Evolutionary conservation across 1,139 yeast species (phyloP), one percentile per base, ranked within the genome.

Genomic region (Torulaspora globosa): DNA sequence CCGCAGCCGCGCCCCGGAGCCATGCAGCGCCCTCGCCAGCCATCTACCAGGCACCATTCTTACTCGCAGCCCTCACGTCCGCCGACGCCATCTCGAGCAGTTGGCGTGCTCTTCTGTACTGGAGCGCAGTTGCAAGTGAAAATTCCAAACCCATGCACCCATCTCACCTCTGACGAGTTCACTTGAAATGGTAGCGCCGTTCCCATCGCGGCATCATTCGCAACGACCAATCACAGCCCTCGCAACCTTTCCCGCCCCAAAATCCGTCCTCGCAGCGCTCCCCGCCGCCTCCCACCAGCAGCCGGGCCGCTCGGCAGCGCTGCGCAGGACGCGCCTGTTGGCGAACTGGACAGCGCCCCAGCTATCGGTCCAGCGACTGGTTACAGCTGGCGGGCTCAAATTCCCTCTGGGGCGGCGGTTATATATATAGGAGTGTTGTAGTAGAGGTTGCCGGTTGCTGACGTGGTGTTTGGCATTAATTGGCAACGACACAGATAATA

Each of bases 121-220:
- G 19, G n/a, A n/a, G n/a, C n/a, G n/a, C n/a, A n/a, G 5, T 18
- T 18, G 19, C 19, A n/a, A n/a, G n/a, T 11, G n/a, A 16, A 32
- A 32, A 18, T 5, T 10, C 5, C 5, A 18, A 18, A 21, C 23
- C 23, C 23, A 21, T 21, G 9, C 23, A 21, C 23, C 23, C 23
- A 6, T 8, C 3, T 21, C 23, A 21, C 8, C 2, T 2, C 23
- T 21, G 23, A 18, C 3, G 6, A 8, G 2, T 23, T 5, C 34
- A 1, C n/a, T n/a, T n/a, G n/a, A n/a, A 3, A 36, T 35, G 38
- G 38, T 35, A 35, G 38, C 38, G 38, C 38, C 38, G 30, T 12
- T 6, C 21, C 12, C 5, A 1, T 5, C 4, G 2, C 3, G 6
- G 7, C 7, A 11, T 35, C 38, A 16, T 21, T 18, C 7, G 7